Evolutionary conservation across 192 early-diverging fungal species (phyloP).

Genomic region (Umbelopsis vinacea): DNA sequence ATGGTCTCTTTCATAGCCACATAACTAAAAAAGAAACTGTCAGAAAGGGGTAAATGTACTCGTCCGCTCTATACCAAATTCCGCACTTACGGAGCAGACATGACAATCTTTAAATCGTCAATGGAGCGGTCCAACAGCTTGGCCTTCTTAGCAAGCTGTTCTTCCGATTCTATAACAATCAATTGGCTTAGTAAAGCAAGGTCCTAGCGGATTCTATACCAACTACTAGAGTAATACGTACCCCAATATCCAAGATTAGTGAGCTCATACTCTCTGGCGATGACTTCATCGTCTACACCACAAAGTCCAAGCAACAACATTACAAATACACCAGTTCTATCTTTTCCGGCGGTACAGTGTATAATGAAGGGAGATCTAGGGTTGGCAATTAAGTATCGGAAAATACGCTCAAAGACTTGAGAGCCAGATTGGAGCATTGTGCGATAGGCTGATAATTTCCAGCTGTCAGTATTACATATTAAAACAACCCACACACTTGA

Average conservation of each 20-base stretch:
- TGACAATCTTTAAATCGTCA: constrained; percentile 41
- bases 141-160: constrained; percentile 34
- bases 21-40: constrained; percentile 21
- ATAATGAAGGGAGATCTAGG: constrained; percentile 55
- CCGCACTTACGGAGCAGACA: constrained; percentile 34
- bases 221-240: constrained; percentile 4
- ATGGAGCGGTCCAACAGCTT: constrained; percentile 18
- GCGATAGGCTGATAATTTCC: constrained; percentile 39
- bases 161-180: constrained; percentile 26
- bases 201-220: background rate
- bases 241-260: constrained; percentile 53
- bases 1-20: constrained; percentile 44
- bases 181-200: background rate
- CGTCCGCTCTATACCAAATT: too few species aligned
- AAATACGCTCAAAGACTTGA: constrained; percentile 45
- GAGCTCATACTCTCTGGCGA: constrained; percentile 67
- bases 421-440: constrained; percentile 50
- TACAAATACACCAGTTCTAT: constrained; percentile 64
- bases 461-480: background rate
- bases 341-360: constrained; percentile 77
- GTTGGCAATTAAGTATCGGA: constrained; percentile 52
- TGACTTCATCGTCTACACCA: constrained; percentile 70
- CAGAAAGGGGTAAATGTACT: background rate
- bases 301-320: constrained; percentile 63
- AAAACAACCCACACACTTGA: background rate